phyloP scores from a whole-genome alignment of 75 land plant genomes.

The Selaginella tamariscina region DNA sequence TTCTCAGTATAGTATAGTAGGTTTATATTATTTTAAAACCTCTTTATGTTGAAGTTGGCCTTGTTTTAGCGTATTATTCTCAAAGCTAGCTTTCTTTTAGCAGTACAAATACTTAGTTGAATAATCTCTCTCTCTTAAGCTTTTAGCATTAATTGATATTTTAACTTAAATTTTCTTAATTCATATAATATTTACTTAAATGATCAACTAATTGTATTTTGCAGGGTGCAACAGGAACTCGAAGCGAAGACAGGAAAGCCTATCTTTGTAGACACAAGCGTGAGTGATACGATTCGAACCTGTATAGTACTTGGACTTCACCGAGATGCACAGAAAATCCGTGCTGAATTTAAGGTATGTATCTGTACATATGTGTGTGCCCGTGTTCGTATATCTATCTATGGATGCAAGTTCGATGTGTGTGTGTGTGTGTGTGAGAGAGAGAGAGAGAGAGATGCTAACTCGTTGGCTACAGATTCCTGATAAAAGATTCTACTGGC shows the following conservation, averaged over 20 bases:
- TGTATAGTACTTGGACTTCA: conserved; percentile 85
- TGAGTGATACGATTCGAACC: conserved; percentile 97
- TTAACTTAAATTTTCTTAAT: too few relatives aligned
- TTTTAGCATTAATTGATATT: too few relatives aligned
- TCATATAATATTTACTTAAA: background rate
- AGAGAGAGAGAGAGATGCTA: conserved; percentile 14
- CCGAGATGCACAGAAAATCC: conserved; percentile 66
- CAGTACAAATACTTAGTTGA: too few relatives aligned
- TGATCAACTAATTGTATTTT: background rate
- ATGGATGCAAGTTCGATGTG: background rate
- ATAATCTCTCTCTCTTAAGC: too few relatives aligned
- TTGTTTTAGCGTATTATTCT: too few relatives aligned
- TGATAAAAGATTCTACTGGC: conserved; percentile 98
- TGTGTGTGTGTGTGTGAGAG: conserved; percentile 7
- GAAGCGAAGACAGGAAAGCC: conserved; percentile 83
- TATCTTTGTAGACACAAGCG: conserved; percentile 92
- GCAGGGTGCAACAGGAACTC: conserved; percentile 82
- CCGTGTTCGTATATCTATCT: background rate
- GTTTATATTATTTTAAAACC: too few relatives aligned
- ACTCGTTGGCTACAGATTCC: conserved; percentile 47
- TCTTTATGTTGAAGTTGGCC: too few relatives aligned
- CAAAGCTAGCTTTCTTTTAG: too few relatives aligned
- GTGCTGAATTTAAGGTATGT: conserved; percentile 73
- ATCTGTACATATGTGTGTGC: background rate
- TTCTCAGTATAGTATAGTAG: too few relatives aligned